phyloP scores from a whole-genome alignment of 192 early-diverging fungal genomes.

The Backusella luteola region DNA sequence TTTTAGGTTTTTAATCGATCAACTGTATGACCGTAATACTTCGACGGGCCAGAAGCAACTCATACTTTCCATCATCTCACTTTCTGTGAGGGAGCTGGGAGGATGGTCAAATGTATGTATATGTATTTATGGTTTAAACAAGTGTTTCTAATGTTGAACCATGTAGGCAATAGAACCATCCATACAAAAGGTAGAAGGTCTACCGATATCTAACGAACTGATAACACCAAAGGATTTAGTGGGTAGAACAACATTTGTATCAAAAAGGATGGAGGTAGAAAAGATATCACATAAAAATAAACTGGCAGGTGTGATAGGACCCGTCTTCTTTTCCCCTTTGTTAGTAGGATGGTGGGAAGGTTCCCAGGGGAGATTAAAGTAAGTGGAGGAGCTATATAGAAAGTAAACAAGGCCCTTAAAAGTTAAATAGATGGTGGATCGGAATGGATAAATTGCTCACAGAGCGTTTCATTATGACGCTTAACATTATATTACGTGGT shows the following conservation, averaged over 20 bases:
- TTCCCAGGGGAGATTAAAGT: slow-evolving; percentile 15
- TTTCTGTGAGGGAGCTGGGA: not conserved
- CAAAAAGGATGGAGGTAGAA: slow-evolving; percentile 9
- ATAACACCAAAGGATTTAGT: not conserved
- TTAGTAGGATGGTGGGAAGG: slow-evolving; percentile 37
- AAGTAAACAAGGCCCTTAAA: not conserved
- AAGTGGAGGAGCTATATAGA: not conserved
- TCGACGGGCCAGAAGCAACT: slow-evolving; percentile 25
- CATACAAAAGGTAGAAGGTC: not conserved
- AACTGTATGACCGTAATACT: slow-evolving; percentile 31
- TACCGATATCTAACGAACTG: not conserved
- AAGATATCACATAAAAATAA: not conserved
- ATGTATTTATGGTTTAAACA: not conserved
- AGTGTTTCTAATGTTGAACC: not conserved
- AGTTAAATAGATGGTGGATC: slow-evolving; percentile 19
- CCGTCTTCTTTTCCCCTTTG: slow-evolving; percentile 29
- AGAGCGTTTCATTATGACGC: slow-evolving; percentile 29
- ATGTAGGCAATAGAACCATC: not conserved
- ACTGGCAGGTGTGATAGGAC: slow-evolving; percentile 20
- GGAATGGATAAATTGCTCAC: slow-evolving; percentile 12
- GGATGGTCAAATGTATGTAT: not conserved
- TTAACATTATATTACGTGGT: too few relatives aligned
- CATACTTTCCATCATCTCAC: slow-evolving; percentile 1
- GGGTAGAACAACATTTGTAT: slow-evolving; percentile 5
- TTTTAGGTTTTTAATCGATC: slow-evolving; percentile 25